Base-by-base conservation (phyloP, 345 rosid species). In the Linum usitatissimum region DNA sequence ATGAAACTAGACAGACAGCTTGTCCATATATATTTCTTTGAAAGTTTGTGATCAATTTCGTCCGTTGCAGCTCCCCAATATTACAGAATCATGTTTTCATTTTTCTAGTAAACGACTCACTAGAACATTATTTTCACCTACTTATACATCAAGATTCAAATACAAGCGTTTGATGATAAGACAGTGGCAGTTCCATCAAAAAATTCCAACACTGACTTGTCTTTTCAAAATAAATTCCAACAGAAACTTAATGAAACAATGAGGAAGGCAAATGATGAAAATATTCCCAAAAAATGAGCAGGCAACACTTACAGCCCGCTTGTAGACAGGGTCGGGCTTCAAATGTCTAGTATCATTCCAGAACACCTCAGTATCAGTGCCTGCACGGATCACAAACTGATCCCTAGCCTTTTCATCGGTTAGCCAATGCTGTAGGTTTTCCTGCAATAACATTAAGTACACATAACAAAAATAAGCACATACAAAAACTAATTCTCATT, bases 321-420 rank as follows among this genome's bases (percentile, higher is more conserved):
- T 86, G 73, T 90, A 86, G 65, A 93, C 99, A 70, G 79, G 96
- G 66, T 93, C 99, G 53, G 97, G 85, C 71, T 82, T 90, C 79
- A 81, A 69, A 14, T 93, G 90, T 75, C 97, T 83, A 14, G 85
- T 87, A 64, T 93, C 99, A 80, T 93, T 93, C 99, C 97, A 93
- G 34, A 87, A 71, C 31, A 93, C 95, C 86, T 93, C 99, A 28
- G 96, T 90, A 69, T 90, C 96, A 45, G 84, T 65, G 49, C 92
- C 95, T 64, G 96, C 81, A 56, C 96, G 92, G 69, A 86, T 93
- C 59, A 90, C 97, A 73, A 87, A 83, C 76, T 93, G 97, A 68
- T 90, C 99, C 20, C 97, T 80, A 0, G 96, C 97, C 66, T 93
- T 93, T 57, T 84, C 92, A 70, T 93, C 99, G 19, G 90, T 82